These are phyloP conservation scores for Ogataea minuta DNA, from an alignment of 805 yeast species.

Conservation along the genomic window DNA sequence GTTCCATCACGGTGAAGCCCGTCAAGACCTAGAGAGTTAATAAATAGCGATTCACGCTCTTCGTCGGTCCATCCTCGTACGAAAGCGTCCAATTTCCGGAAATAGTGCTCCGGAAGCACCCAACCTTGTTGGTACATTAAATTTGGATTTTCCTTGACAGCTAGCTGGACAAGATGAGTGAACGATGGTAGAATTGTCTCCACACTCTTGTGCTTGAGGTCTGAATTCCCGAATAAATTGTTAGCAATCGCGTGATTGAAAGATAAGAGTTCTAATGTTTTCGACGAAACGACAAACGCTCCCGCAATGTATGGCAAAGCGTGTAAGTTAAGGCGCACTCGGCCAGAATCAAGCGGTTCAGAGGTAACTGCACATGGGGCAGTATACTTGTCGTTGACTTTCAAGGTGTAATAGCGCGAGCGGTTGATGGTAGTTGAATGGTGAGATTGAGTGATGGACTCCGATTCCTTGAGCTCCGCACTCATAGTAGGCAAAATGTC, in stretches of 20 bases:
- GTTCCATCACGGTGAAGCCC: slow-evolving; percentile 74
- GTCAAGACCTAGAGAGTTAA: slow-evolving; percentile 62
- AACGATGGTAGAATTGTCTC: slow-evolving; percentile 65
- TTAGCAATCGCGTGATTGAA: slow-evolving; percentile 77
- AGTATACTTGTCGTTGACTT: slow-evolving; percentile 40
- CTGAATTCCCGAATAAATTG: slow-evolving; percentile 70
- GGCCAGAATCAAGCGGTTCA: slow-evolving; percentile 45
- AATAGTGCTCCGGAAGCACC: slow-evolving; percentile 88
- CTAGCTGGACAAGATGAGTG: slow-evolving; percentile 41
- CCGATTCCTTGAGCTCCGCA: slow-evolving; percentile 29
- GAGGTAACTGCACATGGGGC: slow-evolving; percentile 77
- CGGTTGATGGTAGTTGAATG: slow-evolving; percentile 47
- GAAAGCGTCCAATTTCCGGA: slow-evolving; percentile 63
- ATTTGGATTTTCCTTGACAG: slow-evolving; percentile 40
- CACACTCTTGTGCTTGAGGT: slow-evolving; percentile 48
- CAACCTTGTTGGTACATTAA: slow-evolving; percentile 55
- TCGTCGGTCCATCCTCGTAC: slow-evolving; percentile 27
- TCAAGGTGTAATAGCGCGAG: slow-evolving; percentile 62
- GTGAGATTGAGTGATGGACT: background rate
- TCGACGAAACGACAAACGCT: slow-evolving; percentile 63
- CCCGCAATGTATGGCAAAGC: slow-evolving; percentile 87
- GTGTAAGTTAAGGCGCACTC: slow-evolving; percentile 62
- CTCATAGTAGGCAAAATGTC: slow-evolving; percentile 26
- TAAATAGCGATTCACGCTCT: slow-evolving; percentile 51
- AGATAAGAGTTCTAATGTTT: slow-evolving; percentile 53